Base-by-base conservation (phyloP, 225 moss, liverwort and hornwort genomes). In the Sphagnum tenellum region DNA sequence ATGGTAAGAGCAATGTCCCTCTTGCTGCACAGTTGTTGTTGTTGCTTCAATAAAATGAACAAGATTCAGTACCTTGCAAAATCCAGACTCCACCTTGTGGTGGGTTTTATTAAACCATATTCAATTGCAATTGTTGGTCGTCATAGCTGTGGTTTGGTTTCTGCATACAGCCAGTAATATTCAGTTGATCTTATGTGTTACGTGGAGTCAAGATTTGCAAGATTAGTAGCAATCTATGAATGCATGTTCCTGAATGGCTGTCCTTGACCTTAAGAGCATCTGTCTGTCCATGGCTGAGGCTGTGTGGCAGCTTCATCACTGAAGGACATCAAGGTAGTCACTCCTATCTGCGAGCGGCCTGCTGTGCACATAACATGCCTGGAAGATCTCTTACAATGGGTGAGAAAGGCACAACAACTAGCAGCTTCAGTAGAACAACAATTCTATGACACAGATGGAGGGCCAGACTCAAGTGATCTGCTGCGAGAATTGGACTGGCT, bases 401-500 rank as follows among this genome's bases (percentile, higher is more conserved):
- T 86, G 68, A 72, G 82, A 70, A 78, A 82, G 75, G 93, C 93
- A 5, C 87, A 88, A 69, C 77, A 89, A 14, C 56, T 88, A 66
- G 90, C 87, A 6, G 77, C 78, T 67, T 80, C 77, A 14, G 93
- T 93, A 4, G 98, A 90, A 48, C 71, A 69, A 48, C 77, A 82
- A 49, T 90, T 90, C 59, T 66, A 75, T 59, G 90, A 89, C 7
- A 66, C 76, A 46, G 98, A 99, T 67, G 98, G 84, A 64, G 98
- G 98, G n/a, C 98, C 98, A 12, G 93, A 91, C 68, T 82, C 86
- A 46, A 74, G 81, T 57, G 98, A 99, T 48, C 86, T 99, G 66
- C 45, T 90, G 61, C 73, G 87, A 65, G 98, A 99, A 68, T 68
- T 99, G 72, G 98, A 99, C 65, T 99, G 98, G 98, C 81, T 99